Evolutionary conservation across 2,329 filamentous ascomycete genomes (phyloP), one percentile per base, ranked within the genome.

Genomic region (Grosmannia clavigera): DNA sequence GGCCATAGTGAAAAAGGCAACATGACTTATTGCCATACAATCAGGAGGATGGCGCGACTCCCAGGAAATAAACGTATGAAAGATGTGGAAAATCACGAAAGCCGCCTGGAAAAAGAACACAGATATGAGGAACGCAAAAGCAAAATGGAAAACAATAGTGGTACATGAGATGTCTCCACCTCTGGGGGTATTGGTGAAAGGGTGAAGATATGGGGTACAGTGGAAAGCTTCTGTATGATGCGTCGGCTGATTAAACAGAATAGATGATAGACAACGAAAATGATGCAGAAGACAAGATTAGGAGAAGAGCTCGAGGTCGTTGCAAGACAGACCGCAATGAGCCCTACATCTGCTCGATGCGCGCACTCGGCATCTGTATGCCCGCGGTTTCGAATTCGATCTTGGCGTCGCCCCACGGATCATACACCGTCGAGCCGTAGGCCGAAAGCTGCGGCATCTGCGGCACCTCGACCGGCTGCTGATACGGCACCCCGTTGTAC

Each of bases 281-380:
- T 12, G 33, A 22, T 25, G 29, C 12, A 22, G 40, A 40, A 27
- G 22, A 33, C 46, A 40, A 38, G 12, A 19, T 40, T 5, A 4
- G 12, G n/a, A 16, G 25, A 19, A 55, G 33, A 10, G 19, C 3
- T 10, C 29, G 55, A 3, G 1, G 9, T 35, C n/a, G 40, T 43
- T 58, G 22, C 22, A 5, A 5, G 11, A n/a, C 19, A 11, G 10
- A 12, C 43, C 19, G 43, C 19, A 4, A 46, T 5, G 5, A 19
- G 27, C 27, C 61, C 75, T 71, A 84, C 72, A 85, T 74, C 62
- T 72, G 78, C 64, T 82, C 80, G 63, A 85, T 78, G 57, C 82
- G 74, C 51, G 75, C 78, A 67, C 80, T 83, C 12, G 82, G 82
- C 70, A 85, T 75, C 69, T 82, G 81, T 72, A 84, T 77, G 11